phyloP scores from a whole-genome alignment of 768 basidiomycete genomes.

The Gautieria morchelliformis region DNA sequence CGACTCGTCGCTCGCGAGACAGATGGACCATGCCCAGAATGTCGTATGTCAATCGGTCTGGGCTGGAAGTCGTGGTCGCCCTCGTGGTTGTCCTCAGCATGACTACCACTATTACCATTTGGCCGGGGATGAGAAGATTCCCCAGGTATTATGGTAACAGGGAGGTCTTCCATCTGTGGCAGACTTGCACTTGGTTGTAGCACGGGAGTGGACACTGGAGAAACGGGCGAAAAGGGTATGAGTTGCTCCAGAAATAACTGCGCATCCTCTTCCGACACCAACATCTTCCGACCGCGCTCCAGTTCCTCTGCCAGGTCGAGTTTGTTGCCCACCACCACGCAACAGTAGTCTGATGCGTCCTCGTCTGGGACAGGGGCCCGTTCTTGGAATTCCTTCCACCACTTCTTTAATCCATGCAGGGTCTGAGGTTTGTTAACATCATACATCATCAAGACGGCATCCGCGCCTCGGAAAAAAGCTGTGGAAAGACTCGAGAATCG shows the following conservation, averaged over 20 bases:
- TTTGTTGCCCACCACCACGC: conserved; percentile 72
- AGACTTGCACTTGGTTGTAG: neutral
- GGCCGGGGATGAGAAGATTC: neutral
- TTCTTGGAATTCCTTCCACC: conserved; percentile 73
- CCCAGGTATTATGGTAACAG: neutral
- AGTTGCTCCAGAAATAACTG: conserved; percentile 46
- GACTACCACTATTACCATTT: neutral
- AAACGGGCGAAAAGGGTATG: conserved; percentile 29
- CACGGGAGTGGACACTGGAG: conserved; percentile 1
- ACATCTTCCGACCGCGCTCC: conserved; percentile 12
- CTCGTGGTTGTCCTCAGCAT: no score
- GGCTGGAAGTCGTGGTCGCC: neutral
- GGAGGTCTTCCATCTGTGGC: neutral
- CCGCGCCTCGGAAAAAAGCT: conserved; percentile 80
- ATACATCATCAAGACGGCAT: conserved; percentile 74
- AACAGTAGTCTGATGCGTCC: conserved; percentile 54
- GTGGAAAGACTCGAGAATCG: conserved; percentile 74
- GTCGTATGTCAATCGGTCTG: conserved; percentile 5
- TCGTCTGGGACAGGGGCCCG: conserved; percentile 59
- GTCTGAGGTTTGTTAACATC: conserved; percentile 63
- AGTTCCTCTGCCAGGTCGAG: conserved; percentile 39
- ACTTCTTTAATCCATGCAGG: conserved; percentile 48
- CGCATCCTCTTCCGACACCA: conserved; percentile 34
- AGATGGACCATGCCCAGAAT: conserved; percentile 11
- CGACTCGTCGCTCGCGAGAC: conserved; percentile 39